These are phyloP conservation scores for Penicillium herquei DNA, from an alignment of 495 filamentous ascomycete species.

Conservation along the genomic window DNA sequence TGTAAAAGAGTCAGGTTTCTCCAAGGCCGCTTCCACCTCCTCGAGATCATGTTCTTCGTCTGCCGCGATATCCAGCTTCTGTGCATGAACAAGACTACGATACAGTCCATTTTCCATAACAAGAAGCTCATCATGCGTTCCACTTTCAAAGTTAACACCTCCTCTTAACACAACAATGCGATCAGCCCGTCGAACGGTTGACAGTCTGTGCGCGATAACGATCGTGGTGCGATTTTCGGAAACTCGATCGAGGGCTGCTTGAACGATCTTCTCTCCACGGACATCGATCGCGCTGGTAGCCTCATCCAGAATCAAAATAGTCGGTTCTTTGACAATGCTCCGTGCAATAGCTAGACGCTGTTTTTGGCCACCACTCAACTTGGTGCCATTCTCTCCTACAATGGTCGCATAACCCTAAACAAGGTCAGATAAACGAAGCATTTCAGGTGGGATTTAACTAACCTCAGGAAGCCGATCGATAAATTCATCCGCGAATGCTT, in stretches of 20 bases:
- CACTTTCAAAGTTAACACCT: slow-evolving; percentile 53
- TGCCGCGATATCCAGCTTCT: slow-evolving; percentile 17
- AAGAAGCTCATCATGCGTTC: slow-evolving; percentile 46
- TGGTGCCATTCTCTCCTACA: slow-evolving; percentile 34
- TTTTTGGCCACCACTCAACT: slow-evolving; percentile 48
- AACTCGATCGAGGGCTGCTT: slow-evolving; percentile 42
- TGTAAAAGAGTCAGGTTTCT: background rate
- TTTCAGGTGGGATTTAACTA: slow-evolving; percentile 4
- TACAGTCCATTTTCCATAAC: slow-evolving; percentile 42
- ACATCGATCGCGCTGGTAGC: slow-evolving; percentile 53
- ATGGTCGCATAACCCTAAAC: slow-evolving; percentile 33
- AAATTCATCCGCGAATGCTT: slow-evolving; percentile 51
- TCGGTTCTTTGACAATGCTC: slow-evolving; percentile 78
- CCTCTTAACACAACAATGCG: slow-evolving; percentile 50
- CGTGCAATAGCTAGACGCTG: slow-evolving; percentile 67
- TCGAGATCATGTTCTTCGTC: slow-evolving; percentile 29
- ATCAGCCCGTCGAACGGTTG: background rate
- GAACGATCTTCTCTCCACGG: slow-evolving; percentile 45
- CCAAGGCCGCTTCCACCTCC: slow-evolving; percentile 21
- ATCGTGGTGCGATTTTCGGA: slow-evolving; percentile 41
- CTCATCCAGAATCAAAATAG: slow-evolving; percentile 68
- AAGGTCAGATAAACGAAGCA: slow-evolving; percentile 22
- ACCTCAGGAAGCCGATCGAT: slow-evolving; percentile 33
- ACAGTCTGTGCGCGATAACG: slow-evolving; percentile 56
- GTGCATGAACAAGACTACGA: slow-evolving; percentile 37